Percentiles rank a stretch among this genome's conserved stretches.
These are phyloP conservation scores for Dissophora globulifera DNA, from an alignment of 192 early-diverging fungal species.

Conservation along the genomic window DNA sequence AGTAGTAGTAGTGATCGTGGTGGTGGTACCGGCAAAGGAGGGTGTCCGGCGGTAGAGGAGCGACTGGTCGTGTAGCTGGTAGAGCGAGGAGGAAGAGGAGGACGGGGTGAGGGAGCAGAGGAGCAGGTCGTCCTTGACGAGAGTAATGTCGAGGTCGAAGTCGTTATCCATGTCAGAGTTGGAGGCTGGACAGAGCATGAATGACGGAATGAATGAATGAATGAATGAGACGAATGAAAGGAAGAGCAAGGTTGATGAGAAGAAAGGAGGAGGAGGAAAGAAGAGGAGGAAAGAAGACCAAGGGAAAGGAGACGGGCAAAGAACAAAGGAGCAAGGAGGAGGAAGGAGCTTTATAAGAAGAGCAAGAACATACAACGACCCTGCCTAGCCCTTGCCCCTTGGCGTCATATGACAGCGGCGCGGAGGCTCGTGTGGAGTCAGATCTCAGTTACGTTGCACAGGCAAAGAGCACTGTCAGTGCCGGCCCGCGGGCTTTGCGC, in stretches of 20 bases:
- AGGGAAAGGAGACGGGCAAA: background rate
- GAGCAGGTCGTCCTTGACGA: slow-evolving; percentile 21
- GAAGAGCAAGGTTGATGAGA: background rate
- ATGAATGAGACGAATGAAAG: background rate
- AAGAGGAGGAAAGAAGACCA: background rate
- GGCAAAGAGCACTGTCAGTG: no score
- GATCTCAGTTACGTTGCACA: no score
- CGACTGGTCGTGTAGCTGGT: slow-evolving; percentile 10
- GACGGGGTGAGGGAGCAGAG: slow-evolving; percentile 19
- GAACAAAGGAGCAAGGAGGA: background rate
- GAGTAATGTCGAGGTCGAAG: slow-evolving; percentile 15
- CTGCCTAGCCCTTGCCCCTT: no score
- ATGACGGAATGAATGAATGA: background rate
- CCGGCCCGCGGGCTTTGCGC: no score
- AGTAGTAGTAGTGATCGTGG: slow-evolving; percentile 10
- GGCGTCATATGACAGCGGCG: no score
- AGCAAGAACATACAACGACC: no score
- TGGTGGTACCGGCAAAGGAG: background rate
- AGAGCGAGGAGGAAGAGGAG: slow-evolving; percentile 22
- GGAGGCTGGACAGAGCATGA: background rate
- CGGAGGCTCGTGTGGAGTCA: no score
- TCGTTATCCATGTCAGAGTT: slow-evolving; percentile 13
- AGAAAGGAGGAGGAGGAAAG: background rate
- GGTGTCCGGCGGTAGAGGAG: background rate
- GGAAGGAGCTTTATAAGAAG: no score